These are phyloP conservation scores for Cryphonectria nitschkei DNA, from an alignment of 2,329 filamentous ascomycete species.

Conservation along the genomic window DNA sequence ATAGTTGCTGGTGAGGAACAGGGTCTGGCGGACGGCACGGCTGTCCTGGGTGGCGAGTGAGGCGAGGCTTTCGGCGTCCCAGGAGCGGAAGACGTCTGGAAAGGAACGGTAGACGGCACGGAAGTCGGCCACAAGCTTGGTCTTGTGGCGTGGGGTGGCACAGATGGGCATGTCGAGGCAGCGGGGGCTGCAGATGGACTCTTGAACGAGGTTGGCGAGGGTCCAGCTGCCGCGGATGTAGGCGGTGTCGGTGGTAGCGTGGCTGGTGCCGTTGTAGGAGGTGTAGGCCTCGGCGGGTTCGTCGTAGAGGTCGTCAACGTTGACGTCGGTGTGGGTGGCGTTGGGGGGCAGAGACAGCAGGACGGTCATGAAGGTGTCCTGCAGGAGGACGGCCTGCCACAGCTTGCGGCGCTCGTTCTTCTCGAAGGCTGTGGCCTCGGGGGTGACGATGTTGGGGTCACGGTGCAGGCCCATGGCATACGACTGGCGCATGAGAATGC, in stretches of 20 bases:
- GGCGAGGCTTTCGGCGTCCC: slow-evolving; percentile 64
- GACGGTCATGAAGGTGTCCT: slow-evolving; percentile 81
- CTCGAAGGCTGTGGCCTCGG: slow-evolving; percentile 68
- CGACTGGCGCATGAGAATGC: slow-evolving; percentile 75
- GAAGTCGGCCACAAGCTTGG: slow-evolving; percentile 71
- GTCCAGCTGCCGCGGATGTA: slow-evolving; percentile 81
- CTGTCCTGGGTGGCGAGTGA: slow-evolving; percentile 62
- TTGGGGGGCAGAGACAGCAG: slow-evolving; percentile 77
- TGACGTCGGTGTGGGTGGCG: slow-evolving; percentile 79
- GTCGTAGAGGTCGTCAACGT: slow-evolving; percentile 72
- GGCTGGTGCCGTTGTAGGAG: slow-evolving; percentile 55
- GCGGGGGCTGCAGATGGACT: slow-evolving; percentile 74
- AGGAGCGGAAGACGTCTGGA: slow-evolving; percentile 70
- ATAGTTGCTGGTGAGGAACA: slow-evolving; percentile 82
- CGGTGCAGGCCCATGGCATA: slow-evolving; percentile 83
- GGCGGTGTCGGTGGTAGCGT: slow-evolving; percentile 66
- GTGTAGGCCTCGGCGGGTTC: slow-evolving; percentile 48
- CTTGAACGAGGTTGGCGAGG: slow-evolving; percentile 76
- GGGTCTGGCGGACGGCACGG: slow-evolving; percentile 71
- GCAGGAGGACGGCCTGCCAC: slow-evolving; percentile 80
- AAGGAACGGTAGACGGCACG: slow-evolving; percentile 73
- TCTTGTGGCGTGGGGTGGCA: slow-evolving; percentile 68
- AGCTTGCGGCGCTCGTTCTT: slow-evolving; percentile 80
- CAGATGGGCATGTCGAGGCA: slow-evolving; percentile 75
- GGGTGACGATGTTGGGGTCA: slow-evolving; percentile 74